Evolutionary conservation across 495 filamentous ascomycete species (phyloP), one percentile per base, ranked within the genome.

Genomic region (Penicillium steckii): DNA sequence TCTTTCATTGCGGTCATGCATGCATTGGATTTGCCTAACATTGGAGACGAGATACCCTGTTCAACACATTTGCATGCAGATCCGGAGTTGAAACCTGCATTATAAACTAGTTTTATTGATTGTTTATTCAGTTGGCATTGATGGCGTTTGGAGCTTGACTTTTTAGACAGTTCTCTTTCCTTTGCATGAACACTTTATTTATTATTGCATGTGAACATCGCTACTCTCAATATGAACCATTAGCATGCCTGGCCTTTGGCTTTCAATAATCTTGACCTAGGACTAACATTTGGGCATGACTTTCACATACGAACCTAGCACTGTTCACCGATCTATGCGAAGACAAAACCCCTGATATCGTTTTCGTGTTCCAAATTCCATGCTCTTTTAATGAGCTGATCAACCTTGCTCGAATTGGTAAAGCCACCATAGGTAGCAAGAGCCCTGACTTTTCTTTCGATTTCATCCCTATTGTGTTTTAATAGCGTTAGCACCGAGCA

Each of bases 321-420:
- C n/a, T n/a, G n/a, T n/a, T n/a, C n/a, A n/a, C n/a, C n/a, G n/a
- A n/a, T 32, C 1, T 37, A 37, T n/a, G 30, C 54, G 24, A 62
- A 62, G n/a, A 53, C 46, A 41, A 70, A 70, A 2, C 67, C 67
- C 18, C 22, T 50, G 6, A 66, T 9, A 33, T 48, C 46, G 2
- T 22, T 53, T 37, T 68, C 60, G 4, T 56, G 21, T 23, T 68
- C 62, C 21, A 70, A 32, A n/a, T 58, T 64, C 67, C 67, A 68
- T 1, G 50, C 58, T 51, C 59, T 53, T 32, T 59, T 32, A 35
- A 70, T 64, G 25, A 69, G 17, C 1, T 51, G 32, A 19, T 64
- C 52, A 5, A 69, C 52, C 23, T 49, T 57, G 5, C 19, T 15
- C 10, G 43, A 44, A 50, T 69, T 60, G 5, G 45, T 52, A 21